phyloP scores from a whole-genome alignment of 352 stramenopile species.

The Phytophthora podocarpi region DNA sequence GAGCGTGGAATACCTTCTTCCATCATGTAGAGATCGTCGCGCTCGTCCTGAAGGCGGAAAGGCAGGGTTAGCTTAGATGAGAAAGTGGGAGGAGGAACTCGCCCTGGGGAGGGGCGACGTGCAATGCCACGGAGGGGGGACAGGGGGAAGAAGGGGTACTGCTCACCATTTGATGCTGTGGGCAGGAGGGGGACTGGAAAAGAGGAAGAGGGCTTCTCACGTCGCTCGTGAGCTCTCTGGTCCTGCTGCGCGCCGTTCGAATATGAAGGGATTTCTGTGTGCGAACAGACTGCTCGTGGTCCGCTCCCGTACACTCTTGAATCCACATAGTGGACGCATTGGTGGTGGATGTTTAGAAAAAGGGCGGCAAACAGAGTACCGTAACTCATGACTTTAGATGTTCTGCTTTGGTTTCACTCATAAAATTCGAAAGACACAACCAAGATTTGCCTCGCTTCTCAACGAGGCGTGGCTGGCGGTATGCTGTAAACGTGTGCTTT shows the following conservation, averaged over 20 bases:
- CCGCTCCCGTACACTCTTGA: slow-evolving; percentile 27
- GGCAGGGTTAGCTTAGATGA: slow-evolving; percentile 11
- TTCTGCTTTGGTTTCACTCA: too few relatives aligned
- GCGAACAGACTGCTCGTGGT: slow-evolving; percentile 6
- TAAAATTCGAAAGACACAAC: too few relatives aligned
- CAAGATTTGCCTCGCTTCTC: too few relatives aligned
- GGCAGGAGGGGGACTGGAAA: neutral
- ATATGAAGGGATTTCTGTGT: slow-evolving; percentile 32
- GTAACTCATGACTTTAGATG: slow-evolving; percentile 1
- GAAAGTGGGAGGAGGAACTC: neutral
- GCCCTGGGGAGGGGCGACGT: neutral
- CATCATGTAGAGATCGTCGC: slow-evolving; percentile 48
- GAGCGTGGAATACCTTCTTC: slow-evolving; percentile 40
- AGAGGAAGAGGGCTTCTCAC: slow-evolving; percentile 1
- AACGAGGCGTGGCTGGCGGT: too few relatives aligned
- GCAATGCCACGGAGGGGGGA: neutral
- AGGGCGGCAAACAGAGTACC: neutral
- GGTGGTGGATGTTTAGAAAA: slow-evolving; percentile 7
- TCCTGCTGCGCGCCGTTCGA: slow-evolving; percentile 32
- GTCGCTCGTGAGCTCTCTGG: slow-evolving; percentile 10
- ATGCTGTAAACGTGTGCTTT: too few relatives aligned
- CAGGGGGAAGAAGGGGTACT: neutral
- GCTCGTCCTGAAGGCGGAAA: slow-evolving; percentile 41
- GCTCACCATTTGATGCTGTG: slow-evolving; percentile 28
- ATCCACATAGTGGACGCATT: slow-evolving; percentile 16